phyloP scores from a whole-genome alignment of 2,329 filamentous ascomycete species.

The Aspergillus eucalypticola region DNA sequence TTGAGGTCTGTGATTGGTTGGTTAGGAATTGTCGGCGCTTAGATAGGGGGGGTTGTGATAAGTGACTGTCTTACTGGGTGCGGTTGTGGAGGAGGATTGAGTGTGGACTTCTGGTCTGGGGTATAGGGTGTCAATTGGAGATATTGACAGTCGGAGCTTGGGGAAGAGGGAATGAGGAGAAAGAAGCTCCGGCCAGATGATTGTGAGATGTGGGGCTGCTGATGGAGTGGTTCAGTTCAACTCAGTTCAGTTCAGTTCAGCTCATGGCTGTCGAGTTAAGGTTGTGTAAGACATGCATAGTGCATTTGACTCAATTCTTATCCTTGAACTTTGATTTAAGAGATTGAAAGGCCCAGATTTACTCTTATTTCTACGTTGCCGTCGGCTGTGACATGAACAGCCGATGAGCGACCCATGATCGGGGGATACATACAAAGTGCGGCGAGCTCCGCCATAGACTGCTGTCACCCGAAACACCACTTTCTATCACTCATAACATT shows the following conservation, averaged over 20 bases:
- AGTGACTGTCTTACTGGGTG: not conserved
- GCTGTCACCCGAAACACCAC: not conserved
- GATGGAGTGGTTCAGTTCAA: not conserved
- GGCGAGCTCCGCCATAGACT: not conserved
- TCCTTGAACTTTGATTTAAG: no score
- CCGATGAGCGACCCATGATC: no score
- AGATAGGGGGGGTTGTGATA: not conserved
- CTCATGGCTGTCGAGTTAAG: no score
- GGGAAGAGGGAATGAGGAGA: not conserved
- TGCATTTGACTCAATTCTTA: no score
- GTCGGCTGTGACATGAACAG: no score
- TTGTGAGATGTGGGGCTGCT: not conserved
- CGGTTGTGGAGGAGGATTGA: not conserved
- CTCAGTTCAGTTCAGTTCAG: not conserved
- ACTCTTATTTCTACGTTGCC: no score
- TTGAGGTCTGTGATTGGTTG: not conserved
- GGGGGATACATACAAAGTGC: no score
- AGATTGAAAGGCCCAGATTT: no score
- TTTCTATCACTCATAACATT: not conserved
- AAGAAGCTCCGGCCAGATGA: not conserved
- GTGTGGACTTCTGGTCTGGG: not conserved
- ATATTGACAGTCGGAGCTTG: not conserved
- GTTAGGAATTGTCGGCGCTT: not conserved
- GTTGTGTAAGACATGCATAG: no score
- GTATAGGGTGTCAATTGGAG: not conserved